Conservation (phyloP, 208 protist genomes). For the Crithidia fasciculata region DNA sequence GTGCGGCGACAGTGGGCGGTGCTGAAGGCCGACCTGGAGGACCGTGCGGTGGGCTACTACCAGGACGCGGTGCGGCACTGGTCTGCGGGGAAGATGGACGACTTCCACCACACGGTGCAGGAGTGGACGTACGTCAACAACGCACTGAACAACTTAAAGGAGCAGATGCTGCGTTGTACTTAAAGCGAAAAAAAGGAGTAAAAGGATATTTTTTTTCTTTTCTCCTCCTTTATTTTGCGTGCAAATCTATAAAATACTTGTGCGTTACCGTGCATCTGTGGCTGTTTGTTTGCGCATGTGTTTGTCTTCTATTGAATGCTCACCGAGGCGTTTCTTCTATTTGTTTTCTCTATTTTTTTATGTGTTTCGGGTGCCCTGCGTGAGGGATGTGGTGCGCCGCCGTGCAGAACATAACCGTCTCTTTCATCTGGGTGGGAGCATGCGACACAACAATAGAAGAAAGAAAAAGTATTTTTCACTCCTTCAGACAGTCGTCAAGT, state of each 20-base stretch:
- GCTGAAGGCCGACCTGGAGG: constrained; percentile 66
- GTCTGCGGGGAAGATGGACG: constrained; percentile 36
- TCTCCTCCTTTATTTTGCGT: neutral
- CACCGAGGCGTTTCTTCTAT: neutral
- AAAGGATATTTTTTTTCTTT: neutral
- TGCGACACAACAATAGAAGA: too few species aligned
- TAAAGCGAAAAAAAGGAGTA: neutral
- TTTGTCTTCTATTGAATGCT: constrained; percentile 2
- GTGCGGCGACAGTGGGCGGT: constrained; percentile 51
- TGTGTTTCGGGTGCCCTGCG: constrained; percentile 10
- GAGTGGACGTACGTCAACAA: constrained; percentile 88
- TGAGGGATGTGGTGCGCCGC: neutral
- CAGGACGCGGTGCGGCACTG: constrained; percentile 42
- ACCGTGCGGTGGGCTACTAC: constrained; percentile 67
- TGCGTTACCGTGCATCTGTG: neutral
- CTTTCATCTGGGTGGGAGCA: too few species aligned
- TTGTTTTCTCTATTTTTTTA: neutral
- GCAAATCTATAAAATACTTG: too few species aligned
- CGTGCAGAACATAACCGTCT: too few species aligned
- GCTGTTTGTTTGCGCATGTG: neutral
- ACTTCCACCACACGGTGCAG: constrained; percentile 53
- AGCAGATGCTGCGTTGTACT: constrained; percentile 46
- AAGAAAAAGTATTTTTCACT: too few species aligned
- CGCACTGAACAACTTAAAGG: constrained; percentile 62
- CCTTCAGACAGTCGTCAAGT: too few species aligned